Base-by-base conservation (phyloP, 495 filamentous ascomycete genomes). In the Rusavskia elegans region DNA sequence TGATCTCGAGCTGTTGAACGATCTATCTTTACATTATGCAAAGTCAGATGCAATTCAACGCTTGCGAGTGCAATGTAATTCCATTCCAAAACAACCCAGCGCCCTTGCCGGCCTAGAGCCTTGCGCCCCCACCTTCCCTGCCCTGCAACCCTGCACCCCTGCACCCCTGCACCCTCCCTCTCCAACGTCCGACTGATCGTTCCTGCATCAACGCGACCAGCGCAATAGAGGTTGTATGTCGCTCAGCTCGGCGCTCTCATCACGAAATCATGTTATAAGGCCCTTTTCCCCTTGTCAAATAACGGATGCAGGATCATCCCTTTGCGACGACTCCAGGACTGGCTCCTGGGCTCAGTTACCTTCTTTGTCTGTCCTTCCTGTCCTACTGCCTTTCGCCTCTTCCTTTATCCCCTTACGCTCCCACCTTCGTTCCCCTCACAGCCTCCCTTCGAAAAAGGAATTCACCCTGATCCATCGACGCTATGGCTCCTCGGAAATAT, bases 401-500 rank as follows among this genome's bases (percentile, higher is more conserved):
- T 27, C 25, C 5, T 2, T 27, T 27, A 27, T 27, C 25, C 5
- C 5, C 25, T 5, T 27, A 27, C 37, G 37, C 37, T 17, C 2
- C 37, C 7, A 14, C 37, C 37, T 39, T 39, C 37, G 17, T 39
- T 13, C 37, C 37, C 37, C 17, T 39, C 11, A 3, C 13, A 3
- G 2, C 8, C 37, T 39, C 8, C 2, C 37, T 39, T 39, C 37
- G 37, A 39, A 39, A 39, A 39, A 39, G 37, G 37, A 2, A 39
- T 3, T 14, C 30, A 19, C 37, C 38, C 23, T 39, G 5, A 27
- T 19, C 23, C 49, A 55, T 50, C 46, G 35, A 21, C 46, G 19
- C 8, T 45, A 55, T 55, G 6, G 53, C 53, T 50, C 19, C 37
- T 29, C 39, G 30, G 49, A 42, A 16, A 39, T 14, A 55, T 55